Base-by-base conservation (phyloP, 352 stramenopile species). In the Phytopythium montanum region DNA sequence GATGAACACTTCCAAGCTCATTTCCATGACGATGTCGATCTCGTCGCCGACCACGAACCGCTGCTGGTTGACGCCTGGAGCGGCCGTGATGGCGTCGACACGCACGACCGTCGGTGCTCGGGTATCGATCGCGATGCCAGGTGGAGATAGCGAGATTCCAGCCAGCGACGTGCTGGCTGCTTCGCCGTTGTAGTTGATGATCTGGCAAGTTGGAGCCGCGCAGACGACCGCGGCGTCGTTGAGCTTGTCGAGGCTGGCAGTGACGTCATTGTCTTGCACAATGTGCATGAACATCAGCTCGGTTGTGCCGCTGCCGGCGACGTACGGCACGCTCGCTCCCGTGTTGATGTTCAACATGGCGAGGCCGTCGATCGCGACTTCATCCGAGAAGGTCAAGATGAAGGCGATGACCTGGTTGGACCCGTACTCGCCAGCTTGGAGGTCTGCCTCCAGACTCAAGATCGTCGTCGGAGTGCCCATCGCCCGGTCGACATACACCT, bases 11-110 rank as follows among this genome's bases (percentile, higher is more conserved):
- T 84, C 75, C 13, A 73, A 57, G 56, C 75, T 85, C 79, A 90
- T 91, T 45, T 89, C 67, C 1, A 95, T 70, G 31, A 95, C 64
- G 46, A 95, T 88, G 9, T 94, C 70, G 44, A 95, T 87, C 19
- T 81, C 60, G 48, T 95, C 86, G 13, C 86, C 86, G 18, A 92
- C 80, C 28, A 92, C 81, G 62, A 95, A 95, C 14, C 65, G 60
- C 19, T 81, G 76, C 14, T 51, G 61, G 33, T 95, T 95, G 36
- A 92, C 72, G 0, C 59, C 70, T 3, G 81, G 61, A 7, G 78
- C 68, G 3, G 62, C 51, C 9, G 83, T 94, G 39, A 81, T 50
- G 1, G 84, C 68, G 49, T 93, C 87, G 1, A 95, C 77, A 14
- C 73, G 72, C 5, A 88, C 57, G 16, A 94, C 75, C 25, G 77